phyloP scores from a whole-genome alignment of 345 rosid genomes.

The Aquilaria malaccensis region DNA sequence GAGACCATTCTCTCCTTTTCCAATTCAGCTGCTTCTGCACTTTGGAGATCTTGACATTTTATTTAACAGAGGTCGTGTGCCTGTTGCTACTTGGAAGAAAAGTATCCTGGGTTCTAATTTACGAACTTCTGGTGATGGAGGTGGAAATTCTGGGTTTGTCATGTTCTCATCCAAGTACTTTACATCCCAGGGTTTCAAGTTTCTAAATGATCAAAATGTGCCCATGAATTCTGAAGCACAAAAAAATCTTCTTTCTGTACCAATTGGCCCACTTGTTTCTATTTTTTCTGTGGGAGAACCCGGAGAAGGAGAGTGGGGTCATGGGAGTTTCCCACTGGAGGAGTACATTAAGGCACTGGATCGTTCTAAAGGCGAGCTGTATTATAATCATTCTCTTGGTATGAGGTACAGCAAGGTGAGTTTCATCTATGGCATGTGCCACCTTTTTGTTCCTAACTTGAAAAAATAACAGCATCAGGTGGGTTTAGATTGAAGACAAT shows the following conservation, averaged over 20 bases:
- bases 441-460: background rate
- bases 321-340: constrained; percentile 83
- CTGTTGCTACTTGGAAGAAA: constrained; percentile 73
- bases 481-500: too few relatives aligned
- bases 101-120: constrained; percentile 45
- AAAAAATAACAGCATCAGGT: too few relatives aligned
- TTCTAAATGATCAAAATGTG: constrained; percentile 36
- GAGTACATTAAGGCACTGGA: constrained; percentile 82
- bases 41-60: constrained; percentile 50
- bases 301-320: constrained; percentile 88
- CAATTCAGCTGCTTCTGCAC: constrained; percentile 49
- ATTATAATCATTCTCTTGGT: constrained; percentile 81
- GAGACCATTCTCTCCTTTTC: constrained; percentile 80
- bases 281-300: constrained; percentile 64
- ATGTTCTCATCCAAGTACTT: constrained; percentile 68
- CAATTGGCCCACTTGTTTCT: constrained; percentile 47
- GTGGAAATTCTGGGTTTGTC: constrained; percentile 72
- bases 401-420: constrained; percentile 85
- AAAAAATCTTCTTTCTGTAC: constrained; percentile 35
- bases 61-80: constrained; percentile 66
- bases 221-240: constrained; percentile 21
- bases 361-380: constrained; percentile 84
- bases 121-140: constrained; percentile 31
- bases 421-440: constrained; percentile 8
- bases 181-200: constrained; percentile 53